Conservation (phyloP, 2,329 filamentous ascomycete species). For the Penicillium palitans region DNA sequence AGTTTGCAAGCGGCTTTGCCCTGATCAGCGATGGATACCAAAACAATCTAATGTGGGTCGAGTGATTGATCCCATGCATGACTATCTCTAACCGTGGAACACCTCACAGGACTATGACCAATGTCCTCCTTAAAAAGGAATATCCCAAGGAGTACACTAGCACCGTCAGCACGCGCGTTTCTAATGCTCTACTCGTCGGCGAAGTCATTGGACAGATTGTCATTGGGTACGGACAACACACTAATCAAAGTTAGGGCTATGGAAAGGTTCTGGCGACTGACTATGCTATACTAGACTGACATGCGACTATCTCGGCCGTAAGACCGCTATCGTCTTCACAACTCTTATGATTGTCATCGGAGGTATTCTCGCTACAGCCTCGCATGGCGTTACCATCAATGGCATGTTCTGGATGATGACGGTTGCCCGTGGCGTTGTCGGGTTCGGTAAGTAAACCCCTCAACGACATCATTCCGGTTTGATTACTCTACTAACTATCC, state of each 20-base stretch:
- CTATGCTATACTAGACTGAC: slow-evolving; percentile 29
- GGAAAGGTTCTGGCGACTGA: neutral
- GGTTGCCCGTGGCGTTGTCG: slow-evolving; percentile 50
- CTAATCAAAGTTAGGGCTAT: neutral
- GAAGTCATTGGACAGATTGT: slow-evolving; percentile 31
- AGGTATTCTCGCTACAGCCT: slow-evolving; percentile 48
- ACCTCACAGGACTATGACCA: slow-evolving; percentile 29
- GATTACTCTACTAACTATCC: neutral
- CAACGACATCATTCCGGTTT: neutral
- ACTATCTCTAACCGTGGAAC: neutral
- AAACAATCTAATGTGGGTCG: slow-evolving; percentile 31
- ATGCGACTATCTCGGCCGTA: slow-evolving; percentile 50
- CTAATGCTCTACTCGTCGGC: slow-evolving; percentile 31
- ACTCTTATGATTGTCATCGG: slow-evolving; percentile 51
- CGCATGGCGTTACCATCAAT: slow-evolving; percentile 47
- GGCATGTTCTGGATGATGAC: slow-evolving; percentile 58
- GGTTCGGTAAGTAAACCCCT: slow-evolving; percentile 39
- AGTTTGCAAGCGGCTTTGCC: slow-evolving; percentile 33
- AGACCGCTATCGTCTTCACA: slow-evolving; percentile 48
- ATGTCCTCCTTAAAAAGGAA: slow-evolving; percentile 31
- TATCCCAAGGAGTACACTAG: slow-evolving; percentile 30
- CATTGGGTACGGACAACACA: slow-evolving; percentile 22
- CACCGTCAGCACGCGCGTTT: slow-evolving; percentile 31
- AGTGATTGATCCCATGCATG: neutral
- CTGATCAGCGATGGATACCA: slow-evolving; percentile 36